Evolutionary conservation across 257 asterid genomes (phyloP), one percentile per base, ranked within the genome.

Genomic region (Verbascum thapsus): DNA sequence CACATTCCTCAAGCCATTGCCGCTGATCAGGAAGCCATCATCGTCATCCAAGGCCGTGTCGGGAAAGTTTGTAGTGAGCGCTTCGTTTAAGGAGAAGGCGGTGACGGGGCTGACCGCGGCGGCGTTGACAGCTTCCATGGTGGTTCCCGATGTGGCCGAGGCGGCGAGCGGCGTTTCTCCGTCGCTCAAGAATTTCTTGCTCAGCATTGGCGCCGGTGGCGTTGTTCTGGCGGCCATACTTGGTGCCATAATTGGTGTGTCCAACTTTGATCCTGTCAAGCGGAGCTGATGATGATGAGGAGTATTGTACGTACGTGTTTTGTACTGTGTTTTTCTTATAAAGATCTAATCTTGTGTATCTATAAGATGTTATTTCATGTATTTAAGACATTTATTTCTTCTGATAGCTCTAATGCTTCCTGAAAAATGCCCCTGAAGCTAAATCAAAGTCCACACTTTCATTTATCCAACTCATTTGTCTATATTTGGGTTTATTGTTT

Each of bases 201-300:
- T 86, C 53, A 83, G 95, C 82, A 83, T 83, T 61, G 76, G 16
- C 1, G 81, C 88, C 12, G 95, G 95, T 32, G 85, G 88, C 26
- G 75, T 68, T 6, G 95, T 86, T 52, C 80, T 74, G 43, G 59
- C 23, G 5, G 80, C 70, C 45, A 55, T 86, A 22, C 4, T 54
- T 5, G 89, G 88, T 2, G 95, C 87, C 18, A 62, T 86, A 30
- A 20, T 80, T 59, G 91, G 76, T 15, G 88, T 83, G 16, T 30
- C 95, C 49, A 86, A 81, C 76, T 86, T 86, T 32, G 95, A 86
- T 55, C 95, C 95, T 16, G 89, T 86, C 62, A 84, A 80, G 61
- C 68, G 88, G 30, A 55, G 53, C 64, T 86, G 73, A 81, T 20
- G 52, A 54, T 86, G 73, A 81, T 20, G 52, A 54, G 60, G 44